Conservation (phyloP, 495 filamentous ascomycete species). For the Pseudoneurospora amorphoporcata region DNA sequence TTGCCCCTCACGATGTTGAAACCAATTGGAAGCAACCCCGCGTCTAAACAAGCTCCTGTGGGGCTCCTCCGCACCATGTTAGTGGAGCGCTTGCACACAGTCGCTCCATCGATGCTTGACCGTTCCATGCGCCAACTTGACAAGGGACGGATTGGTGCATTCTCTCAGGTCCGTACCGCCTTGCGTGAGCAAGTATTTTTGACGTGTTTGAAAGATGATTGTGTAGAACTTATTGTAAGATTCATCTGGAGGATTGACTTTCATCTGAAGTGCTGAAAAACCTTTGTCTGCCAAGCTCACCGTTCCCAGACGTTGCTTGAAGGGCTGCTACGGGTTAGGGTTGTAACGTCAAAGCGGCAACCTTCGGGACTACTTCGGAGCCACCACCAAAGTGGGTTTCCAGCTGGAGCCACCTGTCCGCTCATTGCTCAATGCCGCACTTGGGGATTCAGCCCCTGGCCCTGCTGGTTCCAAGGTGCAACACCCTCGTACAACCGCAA, state of each 20-base stretch:
- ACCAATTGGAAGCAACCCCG: neutral
- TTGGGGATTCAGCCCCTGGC: neutral
- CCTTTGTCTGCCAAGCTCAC: neutral
- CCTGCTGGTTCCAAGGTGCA: neutral
- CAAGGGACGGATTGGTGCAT: neutral
- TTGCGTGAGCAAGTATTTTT: neutral
- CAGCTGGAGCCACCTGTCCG: neutral
- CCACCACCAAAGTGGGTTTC: neutral
- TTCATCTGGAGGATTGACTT: neutral
- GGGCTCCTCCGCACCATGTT: neutral
- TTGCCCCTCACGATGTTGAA: neutral
- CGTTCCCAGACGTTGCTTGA: neutral
- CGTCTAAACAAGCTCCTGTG: neutral
- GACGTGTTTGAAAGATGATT: neutral
- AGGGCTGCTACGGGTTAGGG: neutral
- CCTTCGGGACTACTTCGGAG: neutral
- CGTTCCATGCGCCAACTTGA: neutral
- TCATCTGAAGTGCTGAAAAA: neutral
- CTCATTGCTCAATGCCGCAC: neutral
- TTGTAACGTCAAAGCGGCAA: neutral
- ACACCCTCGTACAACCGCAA: conserved; percentile 10
- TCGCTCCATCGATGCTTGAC: neutral
- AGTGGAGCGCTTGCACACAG: neutral
- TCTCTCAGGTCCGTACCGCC: neutral
- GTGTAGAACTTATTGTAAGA: neutral